A percentile compares a stretch with the other conserved stretches of the same genome.
phyloP scores from a whole-genome alignment of 2,329 filamentous ascomycete genomes.

The Periconia digitata region DNA sequence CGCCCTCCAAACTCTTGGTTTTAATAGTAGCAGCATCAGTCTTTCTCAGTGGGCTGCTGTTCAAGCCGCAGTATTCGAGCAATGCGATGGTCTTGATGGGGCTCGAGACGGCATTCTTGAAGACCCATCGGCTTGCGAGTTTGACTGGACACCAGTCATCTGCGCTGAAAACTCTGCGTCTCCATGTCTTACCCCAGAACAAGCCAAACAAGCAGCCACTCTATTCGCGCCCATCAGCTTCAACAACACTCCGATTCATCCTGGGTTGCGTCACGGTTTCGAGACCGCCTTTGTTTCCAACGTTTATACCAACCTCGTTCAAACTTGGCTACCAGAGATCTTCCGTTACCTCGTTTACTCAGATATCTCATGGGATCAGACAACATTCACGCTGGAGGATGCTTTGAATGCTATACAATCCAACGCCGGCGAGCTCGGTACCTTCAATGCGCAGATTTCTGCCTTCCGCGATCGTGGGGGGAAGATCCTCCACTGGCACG shows the following conservation, averaged over 20 bases:
- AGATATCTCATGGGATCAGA: conserved; percentile 40
- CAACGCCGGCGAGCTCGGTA: conserved; percentile 13
- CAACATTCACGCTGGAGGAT: conserved; percentile 38
- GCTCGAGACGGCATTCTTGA: conserved; percentile 52
- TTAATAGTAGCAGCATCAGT: conserved; percentile 41
- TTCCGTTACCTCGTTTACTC: conserved; percentile 45
- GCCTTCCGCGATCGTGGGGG: conserved; percentile 13
- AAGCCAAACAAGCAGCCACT: conserved; percentile 22
- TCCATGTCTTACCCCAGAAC: conserved; percentile 24
- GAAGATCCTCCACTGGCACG: conserved; percentile 22
- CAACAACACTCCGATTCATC: not conserved
- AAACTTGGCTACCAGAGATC: not conserved
- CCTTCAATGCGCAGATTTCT: conserved; percentile 13
- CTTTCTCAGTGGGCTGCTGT: conserved; percentile 41
- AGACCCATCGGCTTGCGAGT: conserved; percentile 32
- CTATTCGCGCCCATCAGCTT: conserved; percentile 22
- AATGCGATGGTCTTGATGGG: conserved; percentile 56
- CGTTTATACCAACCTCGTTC: conserved; percentile 39
- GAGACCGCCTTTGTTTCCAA: conserved; percentile 16
- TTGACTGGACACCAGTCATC: conserved; percentile 6
- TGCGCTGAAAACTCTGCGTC: conserved; percentile 1
- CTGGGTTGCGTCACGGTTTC: conserved; percentile 6
- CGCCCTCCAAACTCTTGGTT: conserved; percentile 24
- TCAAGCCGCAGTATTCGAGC: conserved; percentile 46
- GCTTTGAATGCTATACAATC: conserved; percentile 19